These are phyloP conservation scores for Aspergillus taichungensis DNA, from an alignment of 495 filamentous ascomycete genomes.

Conservation along the genomic window DNA sequence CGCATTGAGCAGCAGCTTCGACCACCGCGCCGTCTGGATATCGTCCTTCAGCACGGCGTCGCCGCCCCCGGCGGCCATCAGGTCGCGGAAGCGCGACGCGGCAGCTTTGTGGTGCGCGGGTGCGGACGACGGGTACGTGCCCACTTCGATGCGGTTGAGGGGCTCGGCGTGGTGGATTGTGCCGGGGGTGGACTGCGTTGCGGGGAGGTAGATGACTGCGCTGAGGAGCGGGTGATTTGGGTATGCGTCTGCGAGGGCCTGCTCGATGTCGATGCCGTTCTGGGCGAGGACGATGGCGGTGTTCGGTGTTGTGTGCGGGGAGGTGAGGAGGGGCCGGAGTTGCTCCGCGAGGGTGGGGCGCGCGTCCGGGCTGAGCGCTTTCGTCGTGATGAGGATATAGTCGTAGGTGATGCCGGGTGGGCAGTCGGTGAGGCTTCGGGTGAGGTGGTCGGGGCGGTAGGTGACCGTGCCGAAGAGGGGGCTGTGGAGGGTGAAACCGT, in stretches of 20 bases:
- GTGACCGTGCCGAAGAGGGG: constrained; percentile 31
- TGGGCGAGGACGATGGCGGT: constrained; percentile 44
- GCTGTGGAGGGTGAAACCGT: constrained; percentile 43
- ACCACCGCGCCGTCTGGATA: constrained; percentile 44
- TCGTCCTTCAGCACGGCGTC: constrained; percentile 33
- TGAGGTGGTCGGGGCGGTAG: constrained; percentile 27
- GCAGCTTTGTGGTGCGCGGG: constrained; percentile 15
- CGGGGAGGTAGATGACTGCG: constrained; percentile 40
- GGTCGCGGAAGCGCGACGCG: constrained; percentile 24
- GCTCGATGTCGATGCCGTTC: constrained; percentile 48
- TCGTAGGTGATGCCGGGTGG: constrained; percentile 27
- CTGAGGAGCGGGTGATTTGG: constrained; percentile 39
- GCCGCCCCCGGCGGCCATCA: constrained; percentile 29
- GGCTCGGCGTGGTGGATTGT: constrained; percentile 16
- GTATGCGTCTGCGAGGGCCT: constrained; percentile 29
- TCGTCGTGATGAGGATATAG: constrained; percentile 39
- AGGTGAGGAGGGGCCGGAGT: constrained; percentile 32
- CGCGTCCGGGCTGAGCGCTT: constrained; percentile 22
- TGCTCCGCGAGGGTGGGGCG: constrained; percentile 25
- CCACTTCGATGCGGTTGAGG: constrained; percentile 35
- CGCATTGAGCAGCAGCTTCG: constrained; percentile 42
- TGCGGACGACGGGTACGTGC: constrained; percentile 34
- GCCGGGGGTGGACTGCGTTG: constrained; percentile 31
- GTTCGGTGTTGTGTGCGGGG: constrained; percentile 17
- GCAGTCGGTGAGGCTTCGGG: constrained; percentile 30